These are phyloP conservation scores for Hortaea werneckii DNA, from an alignment of 2,329 filamentous ascomycete species.

Conservation along the genomic window DNA sequence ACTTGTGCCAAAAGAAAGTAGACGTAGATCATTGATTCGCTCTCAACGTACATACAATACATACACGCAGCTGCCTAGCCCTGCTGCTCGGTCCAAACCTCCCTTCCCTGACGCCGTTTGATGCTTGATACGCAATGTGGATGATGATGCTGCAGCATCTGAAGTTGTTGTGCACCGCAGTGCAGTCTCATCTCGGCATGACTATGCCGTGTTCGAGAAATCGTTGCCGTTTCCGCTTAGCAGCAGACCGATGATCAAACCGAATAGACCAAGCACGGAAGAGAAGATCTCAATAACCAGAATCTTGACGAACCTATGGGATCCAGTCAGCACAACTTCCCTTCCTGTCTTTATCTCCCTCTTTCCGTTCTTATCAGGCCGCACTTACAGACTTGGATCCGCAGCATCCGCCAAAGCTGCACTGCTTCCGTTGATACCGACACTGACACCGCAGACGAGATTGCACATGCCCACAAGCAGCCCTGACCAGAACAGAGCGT, in stretches of 20 bases:
- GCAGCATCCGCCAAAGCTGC: conserved; percentile 93
- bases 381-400: conserved; percentile 71
- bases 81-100: not conserved
- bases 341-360: too few species aligned
- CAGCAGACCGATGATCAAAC: conserved; percentile 86
- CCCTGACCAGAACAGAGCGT: conserved; percentile 90
- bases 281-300: conserved; percentile 99
- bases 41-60: conserved; percentile 1
- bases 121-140: not conserved
- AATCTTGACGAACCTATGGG: conserved; percentile 84
- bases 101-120: not conserved
- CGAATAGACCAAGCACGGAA: conserved; percentile 91
- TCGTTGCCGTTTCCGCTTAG: conserved; percentile 64
- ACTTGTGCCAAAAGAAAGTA: too few species aligned
- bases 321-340: not conserved
- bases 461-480: conserved; percentile 94
- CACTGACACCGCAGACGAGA: conserved; percentile 86
- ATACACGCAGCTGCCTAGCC: not conserved
- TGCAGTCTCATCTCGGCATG: not conserved
- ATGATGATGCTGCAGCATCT: too few species aligned
- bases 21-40: not conserved
- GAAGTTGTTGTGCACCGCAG: not conserved
- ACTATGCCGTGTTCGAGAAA: not conserved
- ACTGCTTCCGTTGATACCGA: conserved; percentile 96
- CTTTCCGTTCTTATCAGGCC: too few species aligned